phyloP scores from a whole-genome alignment of 2,329 filamentous ascomycete species.

The Cryoendolithus antarcticus region DNA sequence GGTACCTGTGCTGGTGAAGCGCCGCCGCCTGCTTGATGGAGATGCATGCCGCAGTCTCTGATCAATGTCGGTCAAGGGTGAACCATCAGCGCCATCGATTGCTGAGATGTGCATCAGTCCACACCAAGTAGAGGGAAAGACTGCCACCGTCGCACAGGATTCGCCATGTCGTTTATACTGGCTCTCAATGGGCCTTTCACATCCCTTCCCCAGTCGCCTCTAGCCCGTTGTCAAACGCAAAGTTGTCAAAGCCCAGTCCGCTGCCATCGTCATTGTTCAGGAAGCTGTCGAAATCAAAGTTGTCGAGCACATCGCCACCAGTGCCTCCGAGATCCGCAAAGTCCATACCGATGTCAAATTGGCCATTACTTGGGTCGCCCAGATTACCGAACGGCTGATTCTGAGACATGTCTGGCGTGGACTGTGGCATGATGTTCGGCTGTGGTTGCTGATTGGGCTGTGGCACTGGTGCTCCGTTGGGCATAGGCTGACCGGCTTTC shows the following conservation, averaged over 20 bases:
- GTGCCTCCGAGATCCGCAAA: constrained; percentile 28
- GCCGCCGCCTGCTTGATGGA: too few species aligned
- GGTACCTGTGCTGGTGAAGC: too few species aligned
- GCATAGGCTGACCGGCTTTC: background rate
- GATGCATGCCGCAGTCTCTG: too few species aligned
- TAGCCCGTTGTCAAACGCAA: constrained; percentile 2
- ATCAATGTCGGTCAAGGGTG: too few species aligned
- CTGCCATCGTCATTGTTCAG: constrained; percentile 39
- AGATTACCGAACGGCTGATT: too few species aligned
- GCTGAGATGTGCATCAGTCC: too few species aligned
- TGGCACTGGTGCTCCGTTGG: constrained; percentile 12
- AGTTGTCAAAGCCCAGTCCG: constrained; percentile 23
- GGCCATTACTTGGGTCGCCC: constrained; percentile 7
- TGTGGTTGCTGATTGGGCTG: constrained; percentile 10
- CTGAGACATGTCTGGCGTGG: too few species aligned
- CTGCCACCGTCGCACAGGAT: too few species aligned
- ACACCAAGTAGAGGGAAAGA: too few species aligned
- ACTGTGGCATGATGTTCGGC: too few species aligned
- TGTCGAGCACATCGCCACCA: constrained; percentile 52
- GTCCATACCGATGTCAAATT: constrained; percentile 18
- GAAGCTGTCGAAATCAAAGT: constrained; percentile 58
- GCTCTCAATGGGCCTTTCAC: background rate
- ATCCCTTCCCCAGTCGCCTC: constrained; percentile 5
- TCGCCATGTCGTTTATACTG: too few species aligned
- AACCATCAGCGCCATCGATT: too few species aligned